Percentiles rank a stretch among this genome's conserved stretches.
phyloP scores from a whole-genome alignment of 2,329 filamentous ascomycete genomes.

The Cordyceps farinosa region DNA sequence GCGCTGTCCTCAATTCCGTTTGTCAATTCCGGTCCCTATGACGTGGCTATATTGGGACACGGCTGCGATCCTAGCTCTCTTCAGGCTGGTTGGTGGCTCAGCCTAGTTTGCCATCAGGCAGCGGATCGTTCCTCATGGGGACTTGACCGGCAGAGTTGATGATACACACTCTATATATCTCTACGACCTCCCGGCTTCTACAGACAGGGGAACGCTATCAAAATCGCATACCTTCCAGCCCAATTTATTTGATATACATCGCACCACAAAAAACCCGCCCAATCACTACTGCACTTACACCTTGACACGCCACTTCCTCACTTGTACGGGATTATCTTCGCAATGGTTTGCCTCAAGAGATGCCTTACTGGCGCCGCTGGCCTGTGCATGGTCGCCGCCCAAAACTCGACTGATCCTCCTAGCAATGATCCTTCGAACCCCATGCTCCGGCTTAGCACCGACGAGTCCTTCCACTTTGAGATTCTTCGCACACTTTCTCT shows the following conservation, averaged over 20 bases:
- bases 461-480: slow-evolving; percentile 26
- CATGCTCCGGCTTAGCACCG: slow-evolving; percentile 24
- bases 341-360: slow-evolving; percentile 8
- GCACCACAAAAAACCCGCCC: too few relatives aligned
- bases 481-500: slow-evolving; percentile 25
- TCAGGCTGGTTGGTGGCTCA: neutral
- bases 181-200: neutral
- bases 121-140: neutral
- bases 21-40: slow-evolving; percentile 10
- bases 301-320: neutral
- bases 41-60: neutral
- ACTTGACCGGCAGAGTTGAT: neutral
- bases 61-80: neutral
- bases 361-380: neutral
- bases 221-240: too few relatives aligned
- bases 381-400: slow-evolving; percentile 6
- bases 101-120: neutral
- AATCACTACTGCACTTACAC: neutral
- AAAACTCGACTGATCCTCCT: slow-evolving; percentile 1
- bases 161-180: neutral
- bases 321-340: neutral
- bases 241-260: too few relatives aligned
- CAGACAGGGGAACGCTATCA: neutral
- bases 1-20: slow-evolving; percentile 8
- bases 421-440: neutral